These are phyloP conservation scores for Penicillium sclerotigenum DNA, from an alignment of 2,329 filamentous ascomycete genomes.

Conservation along the genomic window DNA sequence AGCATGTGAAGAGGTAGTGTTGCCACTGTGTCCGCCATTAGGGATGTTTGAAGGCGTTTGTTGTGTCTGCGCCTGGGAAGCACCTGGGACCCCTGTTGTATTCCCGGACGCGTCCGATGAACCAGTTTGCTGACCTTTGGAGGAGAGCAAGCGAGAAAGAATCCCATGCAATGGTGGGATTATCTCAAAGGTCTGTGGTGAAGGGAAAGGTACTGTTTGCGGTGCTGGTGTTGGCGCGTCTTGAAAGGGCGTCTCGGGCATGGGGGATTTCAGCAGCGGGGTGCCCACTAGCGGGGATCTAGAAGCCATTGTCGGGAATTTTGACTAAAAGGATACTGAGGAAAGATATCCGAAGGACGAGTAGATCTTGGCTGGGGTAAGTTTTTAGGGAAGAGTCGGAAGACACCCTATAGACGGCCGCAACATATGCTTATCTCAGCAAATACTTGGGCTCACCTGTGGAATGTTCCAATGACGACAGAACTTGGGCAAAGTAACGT, in stretches of 20 bases:
- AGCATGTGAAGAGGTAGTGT: conserved; percentile 26
- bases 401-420: neutral
- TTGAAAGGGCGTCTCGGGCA: conserved; percentile 35
- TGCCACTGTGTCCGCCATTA: conserved; percentile 23
- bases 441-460: too few relatives aligned
- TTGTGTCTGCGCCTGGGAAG: conserved; percentile 28
- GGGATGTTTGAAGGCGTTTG: conserved; percentile 25
- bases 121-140: conserved; percentile 41
- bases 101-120: conserved; percentile 20
- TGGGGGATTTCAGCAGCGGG: conserved; percentile 43
- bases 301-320: conserved; percentile 34
- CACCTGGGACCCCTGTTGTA: conserved; percentile 26
- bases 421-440: conserved; percentile 1
- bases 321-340: conserved; percentile 12
- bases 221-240: conserved; percentile 39
- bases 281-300: conserved; percentile 35
- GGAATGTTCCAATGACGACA: too few relatives aligned
- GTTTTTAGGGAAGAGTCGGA: conserved; percentile 39
- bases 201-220: conserved; percentile 58
- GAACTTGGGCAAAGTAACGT: too few relatives aligned
- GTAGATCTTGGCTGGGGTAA: conserved; percentile 21
- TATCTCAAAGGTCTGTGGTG: conserved; percentile 80
- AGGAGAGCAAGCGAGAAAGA: conserved; percentile 66
- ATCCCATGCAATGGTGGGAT: conserved; percentile 77
- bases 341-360: conserved; percentile 20